Evolutionary conservation across 345 rosid species (phyloP), one percentile per base, ranked within the genome.

Genomic region (Euphorbia pulcherrima): DNA sequence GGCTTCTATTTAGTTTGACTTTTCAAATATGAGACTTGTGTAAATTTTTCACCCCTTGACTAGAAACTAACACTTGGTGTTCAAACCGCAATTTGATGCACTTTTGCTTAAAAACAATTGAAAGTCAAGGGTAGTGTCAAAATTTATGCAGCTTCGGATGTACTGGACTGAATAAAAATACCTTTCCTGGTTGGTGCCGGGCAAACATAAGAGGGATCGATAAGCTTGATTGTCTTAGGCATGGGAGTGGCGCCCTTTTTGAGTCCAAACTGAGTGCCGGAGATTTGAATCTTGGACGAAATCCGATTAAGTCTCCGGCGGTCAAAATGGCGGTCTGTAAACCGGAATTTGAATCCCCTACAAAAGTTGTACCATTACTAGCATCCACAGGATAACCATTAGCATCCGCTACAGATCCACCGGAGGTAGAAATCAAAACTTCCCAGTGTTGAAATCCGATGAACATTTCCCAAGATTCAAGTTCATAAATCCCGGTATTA

Each of bases 261-360:
- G 24, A 89, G 69, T 7, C 99, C 99, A 6, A 91, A 94, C 81
- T 81, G 83, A 0, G 97, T 87, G 5, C 99, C 99, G 0, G 72
- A 75, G 24, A 94, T 74, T 56, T 84, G 82, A 21, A 91, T 76
- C 75, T 79, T 74, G 0, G 78, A 80, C 2, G 86, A 68, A 55
- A 94, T 94, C 83, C 89, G 95, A 39, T 65, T 62, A 59, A 77
- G 75, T 94, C 97, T 28, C 90, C 96, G 0, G 99, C 99, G 0
- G 99, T 94, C 13, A 88, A 93, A 26, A 88, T 79, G 0, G 99
- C 67, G 0, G 97, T 91, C 76, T 85, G 84, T 70, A 94, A 81
- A 54, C 91, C 92, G 9, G 75, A 48, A 74, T 62, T 68, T 1
- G 87, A 77, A 27, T 77, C 74, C 8, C 99, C 99, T 0, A 82